Evolutionary conservation across 805 yeast species (phyloP).

Genomic region (Barnettozyma botsteinii): DNA sequence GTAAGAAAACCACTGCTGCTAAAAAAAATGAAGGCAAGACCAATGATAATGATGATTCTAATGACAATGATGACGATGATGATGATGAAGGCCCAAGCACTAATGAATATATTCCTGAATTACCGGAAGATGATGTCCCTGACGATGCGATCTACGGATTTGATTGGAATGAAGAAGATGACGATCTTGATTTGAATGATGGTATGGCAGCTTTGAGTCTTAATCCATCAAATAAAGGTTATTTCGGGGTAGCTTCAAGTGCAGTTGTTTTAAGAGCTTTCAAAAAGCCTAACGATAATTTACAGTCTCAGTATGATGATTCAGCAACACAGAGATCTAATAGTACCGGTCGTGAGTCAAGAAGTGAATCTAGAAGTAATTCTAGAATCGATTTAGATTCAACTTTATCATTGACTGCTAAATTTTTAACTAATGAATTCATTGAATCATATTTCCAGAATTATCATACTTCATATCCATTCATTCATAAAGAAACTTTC

Average conservation of each 20-base stretch:
- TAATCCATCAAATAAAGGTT: slow-evolving; percentile 50
- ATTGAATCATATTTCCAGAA: slow-evolving; percentile 48
- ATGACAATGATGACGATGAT: background rate
- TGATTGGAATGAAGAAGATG: slow-evolving; percentile 55
- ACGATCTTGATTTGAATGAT: slow-evolving; percentile 35
- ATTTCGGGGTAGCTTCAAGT: slow-evolving; percentile 60
- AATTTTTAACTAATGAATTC: slow-evolving; percentile 30
- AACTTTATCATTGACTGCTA: slow-evolving; percentile 24
- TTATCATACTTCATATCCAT: slow-evolving; percentile 59
- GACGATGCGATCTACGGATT: slow-evolving; percentile 45
- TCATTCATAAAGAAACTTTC: slow-evolving; percentile 50
- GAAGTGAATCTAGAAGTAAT: slow-evolving; percentile 22
- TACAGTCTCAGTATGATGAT: slow-evolving; percentile 15
- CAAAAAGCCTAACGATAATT: slow-evolving; percentile 29
- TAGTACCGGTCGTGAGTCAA: slow-evolving; percentile 5
- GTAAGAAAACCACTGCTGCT: background rate
- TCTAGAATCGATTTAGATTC: slow-evolving; percentile 23
- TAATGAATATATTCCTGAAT: slow-evolving; percentile 22
- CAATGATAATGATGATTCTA: background rate
- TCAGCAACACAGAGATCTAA: slow-evolving; percentile 14
- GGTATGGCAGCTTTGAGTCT: slow-evolving; percentile 62
- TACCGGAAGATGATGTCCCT: slow-evolving; percentile 34
- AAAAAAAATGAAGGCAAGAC: background rate
- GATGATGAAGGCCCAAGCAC: slow-evolving; percentile 2
- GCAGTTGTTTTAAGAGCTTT: slow-evolving; percentile 48